A percentile compares a stretch with the other conserved stretches of the same genome.
Evolutionary conservation across 345 rosid species (phyloP).

Genomic region (Melastoma malabathricum): DNA sequence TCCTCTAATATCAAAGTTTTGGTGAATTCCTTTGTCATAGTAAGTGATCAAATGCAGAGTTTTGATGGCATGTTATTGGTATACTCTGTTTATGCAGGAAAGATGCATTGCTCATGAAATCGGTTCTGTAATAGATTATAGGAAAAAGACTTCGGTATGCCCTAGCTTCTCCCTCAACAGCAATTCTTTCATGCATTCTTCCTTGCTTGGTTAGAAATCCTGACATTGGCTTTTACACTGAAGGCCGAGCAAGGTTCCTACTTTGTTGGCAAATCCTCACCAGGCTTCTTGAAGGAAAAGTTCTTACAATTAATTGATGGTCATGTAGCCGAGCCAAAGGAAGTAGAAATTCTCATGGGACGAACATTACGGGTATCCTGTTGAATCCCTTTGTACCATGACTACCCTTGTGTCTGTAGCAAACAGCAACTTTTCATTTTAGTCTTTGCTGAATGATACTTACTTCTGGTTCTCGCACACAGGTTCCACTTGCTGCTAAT

Average conservation of each 20-base stretch:
- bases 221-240: slow-evolving; percentile 1
- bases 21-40: neutral
- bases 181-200: slow-evolving; percentile 4
- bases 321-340: slow-evolving; percentile 36
- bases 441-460: neutral
- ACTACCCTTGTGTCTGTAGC: neutral
- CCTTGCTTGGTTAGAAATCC: neutral
- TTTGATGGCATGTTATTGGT: neutral
- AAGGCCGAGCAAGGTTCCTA: slow-evolving; percentile 94
- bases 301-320: slow-evolving; percentile 60
- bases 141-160: slow-evolving; percentile 78
- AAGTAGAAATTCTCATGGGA: slow-evolving; percentile 93
- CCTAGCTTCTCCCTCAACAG: slow-evolving; percentile 1
- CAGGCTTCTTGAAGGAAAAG: slow-evolving; percentile 45
- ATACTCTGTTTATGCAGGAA: slow-evolving; percentile 35
- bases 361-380: slow-evolving; percentile 52
- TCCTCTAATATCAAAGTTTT: too few relatives aligned
- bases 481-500: slow-evolving; percentile 76
- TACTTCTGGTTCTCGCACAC: slow-evolving; percentile 1
- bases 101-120: slow-evolving; percentile 72
- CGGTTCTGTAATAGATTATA: slow-evolving; percentile 78
- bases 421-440: neutral
- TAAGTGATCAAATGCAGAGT: neutral
- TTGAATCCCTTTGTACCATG: neutral
- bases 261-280: slow-evolving; percentile 57